Base-by-base conservation (phyloP, 1,284 basidiomycete species). In the Cryptococcus neoformans region DNA sequence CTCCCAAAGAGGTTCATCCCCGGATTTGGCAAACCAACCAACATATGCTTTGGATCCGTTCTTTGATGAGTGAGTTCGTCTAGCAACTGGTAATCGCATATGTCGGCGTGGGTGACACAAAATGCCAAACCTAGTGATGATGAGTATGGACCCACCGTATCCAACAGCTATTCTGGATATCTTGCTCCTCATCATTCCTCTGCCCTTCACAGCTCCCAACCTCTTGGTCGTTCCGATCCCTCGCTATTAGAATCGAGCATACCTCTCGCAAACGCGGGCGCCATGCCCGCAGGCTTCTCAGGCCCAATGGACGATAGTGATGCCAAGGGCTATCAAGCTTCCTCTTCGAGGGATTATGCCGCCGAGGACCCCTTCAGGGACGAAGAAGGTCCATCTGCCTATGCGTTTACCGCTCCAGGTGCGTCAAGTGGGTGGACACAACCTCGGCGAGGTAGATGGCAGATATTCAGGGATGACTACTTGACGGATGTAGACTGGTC, bases 1-100 rank as follows among this genome's bases (percentile, higher is more conserved):
- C 35, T 37, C 42, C 3, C 47, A 28, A 28, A 28, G 28, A 28
- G 28, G 28, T 28, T 28, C 28, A 28, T 28, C 28, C 4, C 28
- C 28, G 28, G 28, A 28, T 28, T 28, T 4, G 46, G 46, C 56
- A 55, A 11, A 56, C 58, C 46, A 65, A 68, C 52, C 64, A 67
- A 41, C 70, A 11, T 73, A 70, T 55, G 68, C 70, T 9, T 54
- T 78, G 44, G 76, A 78, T 60, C 73, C 74, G 0, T 78, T 78
- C 68, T 78, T 78, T 55, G 75, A 78, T 63, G 76, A 78, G 76
- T 75, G 56, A 67, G 72, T 63, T 11, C 10, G n/a, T 16, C 17
- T 40, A 12, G n/a, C 40, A 11, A 12, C 4, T 16, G 14, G 3
- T 36, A 10, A 28, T 41, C 16, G 12, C 21, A 7, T 11, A 41